These are phyloP conservation scores for Suillus subalutaceus DNA, from an alignment of 768 basidiomycete species.

Conservation along the genomic window DNA sequence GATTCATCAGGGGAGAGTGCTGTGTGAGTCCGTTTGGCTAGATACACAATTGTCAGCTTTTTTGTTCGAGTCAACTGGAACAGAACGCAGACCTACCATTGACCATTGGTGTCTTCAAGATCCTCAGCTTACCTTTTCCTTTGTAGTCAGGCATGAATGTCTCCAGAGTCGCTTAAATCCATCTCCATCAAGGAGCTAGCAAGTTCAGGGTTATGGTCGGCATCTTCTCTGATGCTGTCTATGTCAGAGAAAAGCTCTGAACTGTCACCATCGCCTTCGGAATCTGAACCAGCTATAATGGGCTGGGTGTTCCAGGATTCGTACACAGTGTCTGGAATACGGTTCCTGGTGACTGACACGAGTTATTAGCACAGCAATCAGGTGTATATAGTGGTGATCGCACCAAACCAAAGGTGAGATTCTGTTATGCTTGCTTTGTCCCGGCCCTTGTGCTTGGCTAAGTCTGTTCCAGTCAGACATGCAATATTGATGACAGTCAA, in stretches of 20 bases:
- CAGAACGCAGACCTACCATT: neutral
- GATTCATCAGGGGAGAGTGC: neutral
- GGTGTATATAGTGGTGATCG: neutral
- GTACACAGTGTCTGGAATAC: neutral
- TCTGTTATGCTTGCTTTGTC: constrained; percentile 4
- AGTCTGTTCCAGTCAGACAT: neutral
- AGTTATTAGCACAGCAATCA: neutral
- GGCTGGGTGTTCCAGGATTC: constrained; percentile 1
- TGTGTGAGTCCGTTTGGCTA: neutral
- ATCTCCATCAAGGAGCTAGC: constrained; percentile 1
- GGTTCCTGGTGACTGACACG: neutral
- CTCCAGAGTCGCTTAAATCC: neutral
- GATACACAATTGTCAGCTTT: neutral
- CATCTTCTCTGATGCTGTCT: neutral
- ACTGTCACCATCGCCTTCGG: neutral
- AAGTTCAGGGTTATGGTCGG: neutral
- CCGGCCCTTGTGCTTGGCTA: neutral
- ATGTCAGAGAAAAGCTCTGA: neutral
- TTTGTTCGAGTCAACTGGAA: neutral
- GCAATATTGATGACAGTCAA: neutral
- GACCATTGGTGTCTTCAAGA: neutral
- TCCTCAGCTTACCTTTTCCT: neutral
- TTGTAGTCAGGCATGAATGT: neutral
- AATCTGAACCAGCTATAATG: neutral
- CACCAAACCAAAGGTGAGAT: constrained; percentile 10